Evolutionary conservation across 2,329 filamentous ascomycete genomes (phyloP), one percentile per base, ranked within the genome.

Genomic region (Daldinia eschscholtzii): DNA sequence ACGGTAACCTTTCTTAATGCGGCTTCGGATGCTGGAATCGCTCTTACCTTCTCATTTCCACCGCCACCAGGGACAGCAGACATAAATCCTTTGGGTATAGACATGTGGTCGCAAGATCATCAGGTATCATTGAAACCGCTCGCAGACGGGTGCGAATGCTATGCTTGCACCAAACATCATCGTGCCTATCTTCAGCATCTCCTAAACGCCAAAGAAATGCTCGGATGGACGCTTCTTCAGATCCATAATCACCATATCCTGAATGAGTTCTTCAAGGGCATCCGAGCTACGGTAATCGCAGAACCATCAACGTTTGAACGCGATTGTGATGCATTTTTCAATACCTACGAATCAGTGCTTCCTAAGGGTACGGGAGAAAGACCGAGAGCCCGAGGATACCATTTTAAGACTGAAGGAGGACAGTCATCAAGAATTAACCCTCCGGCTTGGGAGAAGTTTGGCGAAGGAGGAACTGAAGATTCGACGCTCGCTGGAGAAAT

Each of bases 221-320:
- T 98, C 4, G 95, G 92, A 26, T 99, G 96, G 96, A 92, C 91
- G 0, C 85, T 99, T 6, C 85, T 99, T 6, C 95, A 98, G 79
- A 86, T 97, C 3, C 96, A 99, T 81, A 99, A 99, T 78, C 90
- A 97, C 78, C 86, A 90, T 68, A 81, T 92, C 6, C 80, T 97
- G 60, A 86, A 88, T 52, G 75, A 81, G 0, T 97, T 98, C 82
- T 97, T 98, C 79, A 79, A 83, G 0, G 87, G 84, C 0, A 83
- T 97, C 6, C 89, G 95, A 20, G 77, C 80, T 1, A 89, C 89
- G 62, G 90, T 98, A 15, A 78, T 79, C 0, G 84, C 82, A 6
- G 71, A 87, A 81, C 18, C 91, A 87, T 70, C 86, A 1, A 82
- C 79, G 0, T 98, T 98, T 75, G 87, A 88, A 60, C 82, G 82